These are phyloP conservation scores for Mycena floridula DNA, from an alignment of 768 basidiomycete species.

Conservation along the genomic window DNA sequence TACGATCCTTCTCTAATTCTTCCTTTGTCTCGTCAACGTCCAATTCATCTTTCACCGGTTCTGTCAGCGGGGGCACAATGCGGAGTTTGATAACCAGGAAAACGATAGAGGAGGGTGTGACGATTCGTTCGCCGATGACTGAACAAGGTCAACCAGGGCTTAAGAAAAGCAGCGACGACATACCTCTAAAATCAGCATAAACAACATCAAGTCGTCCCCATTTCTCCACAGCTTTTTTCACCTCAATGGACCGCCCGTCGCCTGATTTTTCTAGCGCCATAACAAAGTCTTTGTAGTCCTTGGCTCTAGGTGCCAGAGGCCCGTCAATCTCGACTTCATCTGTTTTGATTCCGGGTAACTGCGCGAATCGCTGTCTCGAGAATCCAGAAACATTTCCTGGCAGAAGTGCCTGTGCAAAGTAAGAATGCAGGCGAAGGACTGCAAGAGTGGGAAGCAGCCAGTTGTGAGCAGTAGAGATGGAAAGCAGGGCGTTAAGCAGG, in stretches of 20 bases:
- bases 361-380: constrained; percentile 44
- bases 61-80: constrained; percentile 47
- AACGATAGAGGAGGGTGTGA: constrained; percentile 86
- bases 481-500: constrained; percentile 74
- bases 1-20: constrained; percentile 60
- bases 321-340: constrained; percentile 34
- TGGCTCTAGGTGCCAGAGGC: constrained; percentile 24
- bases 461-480: constrained; percentile 77
- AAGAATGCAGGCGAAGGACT: constrained; percentile 78
- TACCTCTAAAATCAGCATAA: constrained; percentile 83
- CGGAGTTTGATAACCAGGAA: constrained; percentile 82
- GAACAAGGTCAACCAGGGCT: not conserved
- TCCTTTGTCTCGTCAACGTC: constrained; percentile 35
- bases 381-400: constrained; percentile 32
- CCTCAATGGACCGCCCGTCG: constrained; percentile 42
- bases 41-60: constrained; percentile 29
- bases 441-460: constrained; percentile 81
- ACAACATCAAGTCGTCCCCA: constrained; percentile 79
- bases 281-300: constrained; percentile 40
- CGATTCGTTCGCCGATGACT: constrained; percentile 88
- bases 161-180: constrained; percentile 7
- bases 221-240: constrained; percentile 57
- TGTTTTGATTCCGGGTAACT: constrained; percentile 69
- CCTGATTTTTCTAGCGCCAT: constrained; percentile 42
- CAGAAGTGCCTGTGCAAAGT: constrained; percentile 76